phyloP scores from a whole-genome alignment of 805 yeast genomes.

The Cyberlindnera xylosilytica region DNA sequence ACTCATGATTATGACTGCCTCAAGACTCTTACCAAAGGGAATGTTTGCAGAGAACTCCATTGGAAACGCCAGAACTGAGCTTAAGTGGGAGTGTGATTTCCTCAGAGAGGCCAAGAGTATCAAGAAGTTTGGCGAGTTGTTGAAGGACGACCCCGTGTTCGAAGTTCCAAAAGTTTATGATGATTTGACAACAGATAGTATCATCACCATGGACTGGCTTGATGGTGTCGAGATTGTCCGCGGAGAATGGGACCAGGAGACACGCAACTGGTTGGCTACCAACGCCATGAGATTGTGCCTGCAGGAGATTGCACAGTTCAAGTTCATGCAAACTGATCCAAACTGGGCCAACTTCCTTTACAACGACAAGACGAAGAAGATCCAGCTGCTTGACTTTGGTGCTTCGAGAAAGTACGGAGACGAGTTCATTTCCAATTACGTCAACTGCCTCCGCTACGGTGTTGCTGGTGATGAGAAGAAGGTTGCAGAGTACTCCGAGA shows the following conservation, averaged over 20 bases:
- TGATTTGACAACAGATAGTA: constrained; percentile 74
- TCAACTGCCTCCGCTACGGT: constrained; percentile 71
- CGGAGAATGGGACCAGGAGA: constrained; percentile 70
- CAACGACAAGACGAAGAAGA: constrained; percentile 63
- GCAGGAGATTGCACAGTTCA: constrained; percentile 77
- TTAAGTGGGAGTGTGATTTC: constrained; percentile 98
- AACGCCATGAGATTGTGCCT: constrained; percentile 84
- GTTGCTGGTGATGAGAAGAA: constrained; percentile 60
- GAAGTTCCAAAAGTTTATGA: constrained; percentile 79
- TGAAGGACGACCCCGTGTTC: constrained; percentile 60
- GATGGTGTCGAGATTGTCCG: constrained; percentile 79
- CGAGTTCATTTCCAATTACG: constrained; percentile 66
- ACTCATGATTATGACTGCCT: constrained; percentile 78
- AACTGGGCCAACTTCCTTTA: constrained; percentile 98
- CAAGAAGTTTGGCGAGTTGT: constrained; percentile 60
- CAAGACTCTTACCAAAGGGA: constrained; percentile 85
- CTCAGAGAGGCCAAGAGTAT: constrained; percentile 80
- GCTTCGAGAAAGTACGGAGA: constrained; percentile 80
- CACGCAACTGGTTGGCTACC: constrained; percentile 77
- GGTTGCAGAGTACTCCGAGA: constrained; percentile 62
- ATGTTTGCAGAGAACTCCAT: constrained; percentile 87
- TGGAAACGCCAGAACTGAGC: constrained; percentile 87
- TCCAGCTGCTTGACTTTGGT: constrained; percentile 92
- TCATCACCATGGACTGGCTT: constrained; percentile 87
- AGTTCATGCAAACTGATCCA: constrained; percentile 98